Evolutionary conservation across 768 basidiomycete species (phyloP).

Genomic region (Boletellus emodensis): DNA sequence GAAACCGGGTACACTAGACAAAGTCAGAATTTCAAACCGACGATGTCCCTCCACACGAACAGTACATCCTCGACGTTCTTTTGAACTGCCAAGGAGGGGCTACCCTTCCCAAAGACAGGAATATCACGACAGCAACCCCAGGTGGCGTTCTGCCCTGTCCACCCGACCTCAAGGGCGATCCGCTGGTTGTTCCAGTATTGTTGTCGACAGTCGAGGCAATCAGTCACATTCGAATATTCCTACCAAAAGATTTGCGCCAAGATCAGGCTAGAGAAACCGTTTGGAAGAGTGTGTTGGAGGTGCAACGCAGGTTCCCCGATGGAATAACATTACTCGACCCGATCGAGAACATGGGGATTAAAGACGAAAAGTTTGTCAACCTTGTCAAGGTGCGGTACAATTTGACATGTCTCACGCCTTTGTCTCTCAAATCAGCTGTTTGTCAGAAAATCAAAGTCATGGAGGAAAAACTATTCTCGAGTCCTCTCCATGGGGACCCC

Average conservation of each 20-base stretch:
- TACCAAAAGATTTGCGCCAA: conserved; percentile 87
- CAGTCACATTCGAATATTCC: conserved; percentile 78
- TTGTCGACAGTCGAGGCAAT: conserved; percentile 84
- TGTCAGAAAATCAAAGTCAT: conserved; percentile 84
- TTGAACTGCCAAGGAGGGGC: conserved; percentile 72
- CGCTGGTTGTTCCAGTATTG: conserved; percentile 84
- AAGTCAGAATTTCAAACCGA: conserved; percentile 63
- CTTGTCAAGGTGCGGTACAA: conserved; percentile 65
- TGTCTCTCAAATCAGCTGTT: background rate
- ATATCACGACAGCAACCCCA: conserved; percentile 52
- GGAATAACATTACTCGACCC: conserved; percentile 89
- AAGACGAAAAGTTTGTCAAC: conserved; percentile 87
- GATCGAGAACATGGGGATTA: conserved; percentile 91
- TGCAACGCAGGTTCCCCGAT: conserved; percentile 85
- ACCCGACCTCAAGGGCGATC: conserved; percentile 66
- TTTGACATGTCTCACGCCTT: background rate
- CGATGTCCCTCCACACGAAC: conserved; percentile 76
- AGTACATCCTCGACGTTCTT: conserved; percentile 91
- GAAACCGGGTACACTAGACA: conserved; percentile 38
- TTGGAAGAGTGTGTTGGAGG: conserved; percentile 89
- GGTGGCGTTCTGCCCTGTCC: conserved; percentile 75
- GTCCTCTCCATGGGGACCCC: conserved; percentile 74
- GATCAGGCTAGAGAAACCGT: conserved; percentile 72
- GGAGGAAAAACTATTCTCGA: conserved; percentile 80
- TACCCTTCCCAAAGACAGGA: conserved; percentile 54